phyloP scores from a whole-genome alignment of 2,329 filamentous ascomycete genomes.

The Penicillium italicum region DNA sequence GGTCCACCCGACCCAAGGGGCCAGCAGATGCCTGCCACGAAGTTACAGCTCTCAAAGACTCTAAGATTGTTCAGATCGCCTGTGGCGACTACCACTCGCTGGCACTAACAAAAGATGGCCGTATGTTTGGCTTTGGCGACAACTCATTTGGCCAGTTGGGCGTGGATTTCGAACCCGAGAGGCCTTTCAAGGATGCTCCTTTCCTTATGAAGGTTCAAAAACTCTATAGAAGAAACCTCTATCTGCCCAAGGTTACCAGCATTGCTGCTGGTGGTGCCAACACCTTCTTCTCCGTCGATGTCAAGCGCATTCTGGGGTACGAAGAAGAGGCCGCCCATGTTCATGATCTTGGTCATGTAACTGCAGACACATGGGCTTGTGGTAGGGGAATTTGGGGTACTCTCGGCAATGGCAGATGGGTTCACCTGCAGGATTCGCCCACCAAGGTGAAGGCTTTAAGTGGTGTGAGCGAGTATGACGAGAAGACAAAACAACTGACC shows the following conservation, averaged over 20 bases:
- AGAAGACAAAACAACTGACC: slow-evolving; percentile 60
- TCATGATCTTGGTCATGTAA: slow-evolving; percentile 53
- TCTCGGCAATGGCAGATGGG: slow-evolving; percentile 84
- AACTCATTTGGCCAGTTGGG: slow-evolving; percentile 89
- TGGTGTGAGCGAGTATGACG: slow-evolving; percentile 82
- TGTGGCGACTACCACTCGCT: slow-evolving; percentile 84
- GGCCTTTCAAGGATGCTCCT: slow-evolving; percentile 64
- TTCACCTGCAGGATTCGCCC: slow-evolving; percentile 74
- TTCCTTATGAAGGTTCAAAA: slow-evolving; percentile 65
- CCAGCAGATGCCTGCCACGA: slow-evolving; percentile 81
- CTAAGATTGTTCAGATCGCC: slow-evolving; percentile 70
- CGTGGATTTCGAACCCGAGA: slow-evolving; percentile 64
- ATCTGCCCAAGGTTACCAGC: slow-evolving; percentile 64
- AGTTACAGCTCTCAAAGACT: slow-evolving; percentile 66
- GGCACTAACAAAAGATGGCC: slow-evolving; percentile 69
- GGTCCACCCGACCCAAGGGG: slow-evolving; percentile 70
- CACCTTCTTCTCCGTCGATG: slow-evolving; percentile 83
- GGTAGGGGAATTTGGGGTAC: slow-evolving; percentile 81
- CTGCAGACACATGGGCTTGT: slow-evolving; percentile 78
- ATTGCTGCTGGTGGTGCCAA: slow-evolving; percentile 84
- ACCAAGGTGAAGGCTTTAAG: slow-evolving; percentile 80
- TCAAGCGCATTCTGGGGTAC: slow-evolving; percentile 55
- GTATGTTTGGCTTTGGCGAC: slow-evolving; percentile 83
- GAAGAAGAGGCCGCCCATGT: slow-evolving; percentile 41
- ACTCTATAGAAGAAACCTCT: slow-evolving; percentile 66